Base-by-base conservation (phyloP, 306 rosid species). In the Calophaca sinica region DNA sequence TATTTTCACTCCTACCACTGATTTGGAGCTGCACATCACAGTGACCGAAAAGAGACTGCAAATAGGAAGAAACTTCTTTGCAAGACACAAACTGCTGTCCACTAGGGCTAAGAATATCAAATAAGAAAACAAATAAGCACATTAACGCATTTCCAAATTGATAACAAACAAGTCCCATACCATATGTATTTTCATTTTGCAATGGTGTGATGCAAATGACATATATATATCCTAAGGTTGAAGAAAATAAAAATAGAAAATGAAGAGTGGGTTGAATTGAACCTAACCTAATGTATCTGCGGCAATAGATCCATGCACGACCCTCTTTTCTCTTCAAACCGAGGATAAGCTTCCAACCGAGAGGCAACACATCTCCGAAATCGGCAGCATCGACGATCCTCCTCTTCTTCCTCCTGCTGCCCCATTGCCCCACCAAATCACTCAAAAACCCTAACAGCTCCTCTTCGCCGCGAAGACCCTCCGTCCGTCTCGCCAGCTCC, bases 281-380 rank as follows among this genome's bases (percentile, higher is more conserved):
- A 62, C 13, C 26, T 6, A 33, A 92, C 97, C 97, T 92, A 20
- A 92, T 72, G 85, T 87, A 90, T 84, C 97, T 74, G 59, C 96
- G 89, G 82, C 96, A 92, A 81, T 92, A 92, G 67, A 92, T 84
- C 92, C 92, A 90, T 9, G 97, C 97, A 9, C 82, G 93, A 20
- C 96, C 91, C 13, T 92, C 97, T 62, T 90, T 87, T 53, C 97
- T 87, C 79, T 87, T 90, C 83, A 92, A 85, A 26, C 87, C 92
- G 2, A 90, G 83, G n/a, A 92, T 74, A 60, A 92, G 92, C 86
- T 88, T 92, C 97, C 97, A 92, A 14, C 88, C 92, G 2, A 87
- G 33, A 0, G 97, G 97, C 70, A 92, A 78, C 0, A 86, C 77
- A 20, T 90, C 84, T 2, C 94, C 97, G 5, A 92, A 92, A 66